Percentiles rank a stretch among this genome's conserved stretches.
These are phyloP conservation scores for Globisporangium sylvaticum DNA, from an alignment of 352 stramenopile genomes.

Conservation along the genomic window DNA sequence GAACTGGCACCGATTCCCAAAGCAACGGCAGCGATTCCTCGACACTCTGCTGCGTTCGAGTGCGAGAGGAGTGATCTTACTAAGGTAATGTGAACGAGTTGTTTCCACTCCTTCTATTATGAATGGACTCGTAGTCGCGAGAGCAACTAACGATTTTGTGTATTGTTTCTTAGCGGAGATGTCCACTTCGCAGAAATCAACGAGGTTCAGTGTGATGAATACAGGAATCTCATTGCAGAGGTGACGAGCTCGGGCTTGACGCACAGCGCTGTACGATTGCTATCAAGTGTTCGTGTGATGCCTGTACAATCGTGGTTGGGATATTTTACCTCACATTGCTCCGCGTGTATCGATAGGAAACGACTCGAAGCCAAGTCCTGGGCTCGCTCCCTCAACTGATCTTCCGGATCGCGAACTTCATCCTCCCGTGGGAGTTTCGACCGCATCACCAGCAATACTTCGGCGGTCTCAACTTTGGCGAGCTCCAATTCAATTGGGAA, in stretches of 20 bases:
- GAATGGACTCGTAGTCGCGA: not conserved
- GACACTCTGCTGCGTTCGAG: constrained; percentile 78
- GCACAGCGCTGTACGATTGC: constrained; percentile 46
- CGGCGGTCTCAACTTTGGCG: constrained; percentile 88
- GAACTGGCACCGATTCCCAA: constrained; percentile 87
- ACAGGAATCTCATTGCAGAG: constrained; percentile 57
- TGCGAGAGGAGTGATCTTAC: constrained; percentile 79
- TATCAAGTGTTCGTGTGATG: not conserved
- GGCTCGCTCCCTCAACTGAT: constrained; percentile 46
- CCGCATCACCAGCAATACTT: constrained; percentile 58
- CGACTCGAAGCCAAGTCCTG: constrained; percentile 40
- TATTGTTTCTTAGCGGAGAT: constrained; percentile 60
- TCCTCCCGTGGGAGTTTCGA: constrained; percentile 75
- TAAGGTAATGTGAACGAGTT: constrained; percentile 44
- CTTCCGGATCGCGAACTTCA: constrained; percentile 62
- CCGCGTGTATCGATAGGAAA: constrained; percentile 38
- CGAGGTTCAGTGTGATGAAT: constrained; percentile 81
- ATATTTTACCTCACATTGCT: not conserved
- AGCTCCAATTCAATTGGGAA: constrained; percentile 89
- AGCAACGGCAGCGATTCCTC: constrained; percentile 71
- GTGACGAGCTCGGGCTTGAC: constrained; percentile 93
- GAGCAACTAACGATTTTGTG: not conserved
- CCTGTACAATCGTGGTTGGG: not conserved
- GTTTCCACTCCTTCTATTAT: not conserved
- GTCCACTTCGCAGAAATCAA: constrained; percentile 92